Conservation (phyloP, 179 eudicot species). For the Spergularia azorica region DNA sequence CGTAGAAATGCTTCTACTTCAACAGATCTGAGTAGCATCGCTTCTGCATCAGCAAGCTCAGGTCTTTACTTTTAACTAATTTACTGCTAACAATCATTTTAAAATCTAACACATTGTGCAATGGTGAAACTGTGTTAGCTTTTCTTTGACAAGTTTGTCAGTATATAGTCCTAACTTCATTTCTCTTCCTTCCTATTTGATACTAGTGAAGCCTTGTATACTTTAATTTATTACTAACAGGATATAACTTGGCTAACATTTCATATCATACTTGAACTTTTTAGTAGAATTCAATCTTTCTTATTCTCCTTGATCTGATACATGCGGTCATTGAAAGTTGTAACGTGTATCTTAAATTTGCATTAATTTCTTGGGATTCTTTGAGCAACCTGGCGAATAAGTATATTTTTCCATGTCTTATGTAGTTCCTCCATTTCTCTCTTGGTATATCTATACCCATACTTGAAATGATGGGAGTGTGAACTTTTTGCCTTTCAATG, state of each 20-base stretch:
- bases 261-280: not conserved
- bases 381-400: not conserved
- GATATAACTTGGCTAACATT: not conserved
- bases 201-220: too few species aligned
- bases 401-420: not conserved
- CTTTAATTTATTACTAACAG: too few species aligned
- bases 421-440: too few species aligned
- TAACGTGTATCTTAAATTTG: not conserved
- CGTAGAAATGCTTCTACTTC: constrained; percentile 67
- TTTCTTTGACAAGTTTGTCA: not conserved
- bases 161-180: not conserved
- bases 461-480: too few species aligned
- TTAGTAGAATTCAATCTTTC: not conserved
- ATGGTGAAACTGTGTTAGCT: not conserved
- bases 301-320: too few species aligned
- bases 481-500: too few species aligned
- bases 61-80: constrained; percentile 39
- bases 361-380: not conserved
- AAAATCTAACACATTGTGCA: not conserved
- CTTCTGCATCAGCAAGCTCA: constrained; percentile 49
- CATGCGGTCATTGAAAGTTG: too few species aligned
- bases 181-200: not conserved
- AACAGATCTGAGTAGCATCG: constrained; percentile 59
- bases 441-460: too few species aligned
- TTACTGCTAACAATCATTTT: constrained; percentile 5